Percentiles rank a stretch among this genome's conserved stretches.
These are phyloP conservation scores for Erodium texanum DNA, from an alignment of 441 rosid genomes.

Conservation along the genomic window DNA sequence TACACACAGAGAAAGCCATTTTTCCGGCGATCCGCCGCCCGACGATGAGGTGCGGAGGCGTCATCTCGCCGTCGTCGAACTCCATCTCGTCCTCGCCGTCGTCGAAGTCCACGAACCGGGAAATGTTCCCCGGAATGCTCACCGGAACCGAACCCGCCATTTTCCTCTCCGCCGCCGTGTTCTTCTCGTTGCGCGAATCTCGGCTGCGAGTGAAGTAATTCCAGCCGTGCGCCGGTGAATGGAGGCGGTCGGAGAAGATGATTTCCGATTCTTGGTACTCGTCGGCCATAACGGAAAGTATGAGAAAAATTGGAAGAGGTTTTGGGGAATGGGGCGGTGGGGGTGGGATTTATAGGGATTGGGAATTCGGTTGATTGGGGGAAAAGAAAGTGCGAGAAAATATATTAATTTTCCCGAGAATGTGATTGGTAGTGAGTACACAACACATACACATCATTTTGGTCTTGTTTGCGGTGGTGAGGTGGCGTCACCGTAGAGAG, in stretches of 20 bases:
- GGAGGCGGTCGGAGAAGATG: constrained; percentile 29
- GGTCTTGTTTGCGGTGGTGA: no score
- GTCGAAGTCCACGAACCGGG: constrained; percentile 21
- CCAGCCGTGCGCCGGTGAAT: constrained; percentile 1
- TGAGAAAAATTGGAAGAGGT: neutral
- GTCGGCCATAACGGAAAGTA: constrained; percentile 36
- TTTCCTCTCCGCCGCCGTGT: no score
- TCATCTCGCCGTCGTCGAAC: constrained; percentile 27
- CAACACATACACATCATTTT: no score
- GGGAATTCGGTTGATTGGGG: neutral
- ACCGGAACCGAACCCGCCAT: constrained; percentile 32
- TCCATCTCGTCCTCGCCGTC: neutral
- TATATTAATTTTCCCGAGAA: constrained; percentile 2
- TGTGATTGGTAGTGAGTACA: no score
- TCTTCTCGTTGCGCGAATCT: constrained; percentile 6
- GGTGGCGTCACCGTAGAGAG: no score
- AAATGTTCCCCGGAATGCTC: constrained; percentile 25
- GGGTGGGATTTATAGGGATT: no score
- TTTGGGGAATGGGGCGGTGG: no score
- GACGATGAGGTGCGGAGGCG: constrained; percentile 64
- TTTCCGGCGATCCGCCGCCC: constrained; percentile 39
- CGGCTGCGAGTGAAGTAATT: neutral
- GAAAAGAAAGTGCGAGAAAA: constrained; percentile 17
- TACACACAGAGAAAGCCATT: constrained; percentile 68
- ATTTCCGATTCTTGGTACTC: constrained; percentile 74